A percentile compares a stretch with the other conserved stretches of the same genome.
Evolutionary conservation across 164 flowering plant species (phyloP).

Genomic region (Aristolochia californica): DNA sequence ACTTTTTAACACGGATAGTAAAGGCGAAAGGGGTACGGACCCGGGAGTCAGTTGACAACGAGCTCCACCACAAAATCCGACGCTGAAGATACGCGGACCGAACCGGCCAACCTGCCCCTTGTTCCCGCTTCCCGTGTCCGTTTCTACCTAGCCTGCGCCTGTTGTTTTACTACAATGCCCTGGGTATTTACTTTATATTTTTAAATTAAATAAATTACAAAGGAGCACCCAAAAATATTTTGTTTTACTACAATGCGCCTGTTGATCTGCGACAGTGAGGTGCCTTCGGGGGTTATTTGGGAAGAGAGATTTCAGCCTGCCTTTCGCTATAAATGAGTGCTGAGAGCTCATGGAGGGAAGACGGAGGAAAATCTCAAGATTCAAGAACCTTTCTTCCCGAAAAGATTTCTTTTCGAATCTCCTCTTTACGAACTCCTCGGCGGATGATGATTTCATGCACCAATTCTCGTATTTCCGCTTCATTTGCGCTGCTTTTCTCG

Average conservation of each 20-base stretch:
- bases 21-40: background rate
- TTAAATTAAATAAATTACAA: too few relatives aligned
- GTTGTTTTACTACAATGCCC: background rate
- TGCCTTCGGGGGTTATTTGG: background rate
- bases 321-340: too few relatives aligned
- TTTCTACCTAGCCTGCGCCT: background rate
- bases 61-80: background rate
- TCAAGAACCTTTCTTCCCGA: background rate
- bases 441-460: background rate
- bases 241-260: too few relatives aligned
- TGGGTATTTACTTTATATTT: background rate
- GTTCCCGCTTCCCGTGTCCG: background rate
- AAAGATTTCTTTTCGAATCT: too few relatives aligned
- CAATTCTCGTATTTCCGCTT: background rate
- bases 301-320: too few relatives aligned
- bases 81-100: background rate
- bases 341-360: background rate
- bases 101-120: background rate
- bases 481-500: background rate
- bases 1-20: background rate
- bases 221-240: too few relatives aligned
- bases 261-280: too few relatives aligned
- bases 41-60: background rate
- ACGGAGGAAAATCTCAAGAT: background rate
- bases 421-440: too few relatives aligned